Evolutionary conservation across 768 basidiomycete species (phyloP), one percentile per base, ranked within the genome.

Genomic region (Tulasnella calospora): DNA sequence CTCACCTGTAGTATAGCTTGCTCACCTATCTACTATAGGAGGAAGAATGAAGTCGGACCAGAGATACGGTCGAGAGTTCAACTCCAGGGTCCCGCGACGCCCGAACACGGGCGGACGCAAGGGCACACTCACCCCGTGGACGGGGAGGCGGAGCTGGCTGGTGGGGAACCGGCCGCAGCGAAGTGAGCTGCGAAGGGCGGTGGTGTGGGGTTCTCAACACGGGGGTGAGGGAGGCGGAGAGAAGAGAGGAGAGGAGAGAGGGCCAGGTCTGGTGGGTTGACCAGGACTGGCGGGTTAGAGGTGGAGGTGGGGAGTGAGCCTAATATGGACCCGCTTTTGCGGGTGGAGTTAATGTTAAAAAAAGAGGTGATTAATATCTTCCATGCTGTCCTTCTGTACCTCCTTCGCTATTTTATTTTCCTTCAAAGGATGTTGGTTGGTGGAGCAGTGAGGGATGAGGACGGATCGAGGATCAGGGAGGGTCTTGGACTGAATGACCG

Each of bases 91-190:
- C 57, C 57, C 23, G 5, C 57, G 13, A 23, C 57, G 23, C 23
- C n/a, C 12, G 21, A n/a, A 9, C 15, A 27, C 3, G n/a, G 5
- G 3, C 21, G 57, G 57, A 12, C 23, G 12, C 12, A n/a, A 12
- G 57, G 57, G 19, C 12, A 27, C 10, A n/a, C 57, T 2, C 19
- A 61, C 8, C 57, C 57, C 57, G 57, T 61, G 57, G 57, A 61
- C 57, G 57, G 57, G 57, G 57, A 61, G 57, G 57, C 57, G 57
- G 57, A 61, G 57, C 57, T 61, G 57, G 57, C 57, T 61, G 57
- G 57, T 61, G 57, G 57, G 57, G n/a, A 61, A 61, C 57, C 57
- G 9, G 30, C 57, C 57, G 23, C 6, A 30, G n/a, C 8, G 30
- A 61, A 61, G 57, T 8, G 8, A 23, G 57, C 7, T 61, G 57